Evolutionary conservation across 2,329 filamentous ascomycete species (phyloP), one percentile per base, ranked within the genome.

Genomic region (Penicillium frequentans): DNA sequence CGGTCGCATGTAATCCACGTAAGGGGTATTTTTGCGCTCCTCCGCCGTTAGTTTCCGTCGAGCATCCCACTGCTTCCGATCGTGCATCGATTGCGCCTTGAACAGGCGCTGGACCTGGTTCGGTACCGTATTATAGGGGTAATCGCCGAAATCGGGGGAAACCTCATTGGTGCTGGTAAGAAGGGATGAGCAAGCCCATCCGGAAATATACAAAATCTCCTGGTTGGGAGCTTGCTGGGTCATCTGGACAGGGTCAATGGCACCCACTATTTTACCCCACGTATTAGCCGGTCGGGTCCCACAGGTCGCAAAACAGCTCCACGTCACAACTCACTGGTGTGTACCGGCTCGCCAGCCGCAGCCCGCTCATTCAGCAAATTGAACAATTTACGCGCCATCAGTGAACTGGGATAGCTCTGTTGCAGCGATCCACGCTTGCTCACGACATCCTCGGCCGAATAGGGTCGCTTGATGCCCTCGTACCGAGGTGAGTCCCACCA

Each of bases 161-260:
- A 99, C 95, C 75, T 99, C 95, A 78, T 99, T 98, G 37, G 95
- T 98, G 10, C 87, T 88, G 4, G 93, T 98, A 46, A 99, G 81
- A 21, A 96, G 86, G 0, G 92, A 93, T 0, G 93, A 98, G 78
- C 95, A 98, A 5, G 95, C 95, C 95, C 95, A 99, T 60, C 95
- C 95, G 0, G 93, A 97, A 61, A 99, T 83, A 77, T 99, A 99
- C 46, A 99, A 84, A 19, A 97, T 90, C 74, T 99, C 93, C 73
- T 98, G 95, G 77, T 98, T 90, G 6, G 90, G 86, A 16, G 95
- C 95, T 80, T 98, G 95, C 75, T 99, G 95, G 49, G 95, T 96
- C 95, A 99, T 98, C 79, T 99, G 95, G 11, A 98, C 87, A n/a
- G 95, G 95, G 72, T 99, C 95, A 76, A 99, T 96, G 58, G 93